These are phyloP conservation scores for Sclerotinia trifoliorum DNA, from an alignment of 2,329 filamentous ascomycete genomes.

Conservation along the genomic window DNA sequence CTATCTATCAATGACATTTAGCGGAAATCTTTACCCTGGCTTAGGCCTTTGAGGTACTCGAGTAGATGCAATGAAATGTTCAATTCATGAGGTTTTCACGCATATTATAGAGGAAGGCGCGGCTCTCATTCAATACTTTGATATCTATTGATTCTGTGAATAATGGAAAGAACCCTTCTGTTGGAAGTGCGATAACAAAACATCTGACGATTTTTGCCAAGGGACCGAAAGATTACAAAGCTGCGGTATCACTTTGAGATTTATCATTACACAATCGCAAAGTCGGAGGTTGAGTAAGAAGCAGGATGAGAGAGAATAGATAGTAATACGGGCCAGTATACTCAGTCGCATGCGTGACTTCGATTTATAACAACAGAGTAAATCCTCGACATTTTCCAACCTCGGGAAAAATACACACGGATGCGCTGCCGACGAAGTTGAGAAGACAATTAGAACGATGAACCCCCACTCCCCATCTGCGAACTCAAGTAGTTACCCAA, in stretches of 20 bases:
- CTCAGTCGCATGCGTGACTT: slow-evolving; percentile 12
- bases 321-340: background rate
- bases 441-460: slow-evolving; percentile 41
- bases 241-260: background rate
- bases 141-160: background rate
- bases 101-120: slow-evolving; percentile 8
- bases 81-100: slow-evolving; percentile 10
- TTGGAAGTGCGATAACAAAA: background rate
- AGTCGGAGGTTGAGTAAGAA: slow-evolving; percentile 6
- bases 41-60: background rate
- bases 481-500: slow-evolving; percentile 46
- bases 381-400: background rate
- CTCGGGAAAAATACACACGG: background rate
- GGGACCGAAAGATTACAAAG: slow-evolving; percentile 15
- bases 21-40: slow-evolving; percentile 2
- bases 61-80: background rate
- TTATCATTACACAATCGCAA: slow-evolving; percentile 9
- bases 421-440: slow-evolving; percentile 11
- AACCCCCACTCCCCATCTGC: slow-evolving; percentile 50
- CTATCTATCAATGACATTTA: slow-evolving; percentile 9
- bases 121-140: slow-evolving; percentile 18
- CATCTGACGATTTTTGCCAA: slow-evolving; percentile 14
- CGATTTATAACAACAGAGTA: background rate
- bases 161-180: background rate
- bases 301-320: slow-evolving; percentile 19